A percentile compares a stretch with the other conserved stretches of the same genome.
Evolutionary conservation across 768 basidiomycete species (phyloP).

Genomic region (Polyporus arcularius): DNA sequence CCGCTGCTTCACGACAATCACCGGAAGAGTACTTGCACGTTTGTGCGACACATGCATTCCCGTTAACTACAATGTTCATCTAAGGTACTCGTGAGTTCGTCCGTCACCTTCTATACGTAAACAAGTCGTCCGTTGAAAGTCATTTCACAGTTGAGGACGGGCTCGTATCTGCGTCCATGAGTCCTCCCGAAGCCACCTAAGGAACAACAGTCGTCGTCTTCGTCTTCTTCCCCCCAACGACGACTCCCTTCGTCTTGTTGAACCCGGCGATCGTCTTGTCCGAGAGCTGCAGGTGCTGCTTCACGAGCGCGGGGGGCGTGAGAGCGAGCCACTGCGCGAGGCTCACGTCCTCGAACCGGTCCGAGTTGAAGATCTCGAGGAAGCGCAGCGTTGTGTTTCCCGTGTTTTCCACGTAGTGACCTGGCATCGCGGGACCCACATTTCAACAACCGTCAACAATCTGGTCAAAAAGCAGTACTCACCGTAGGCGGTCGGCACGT

Average conservation of each 20-base stretch:
- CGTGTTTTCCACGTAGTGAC: constrained; percentile 42
- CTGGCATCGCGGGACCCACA: constrained; percentile 9
- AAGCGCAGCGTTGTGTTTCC: constrained; percentile 38
- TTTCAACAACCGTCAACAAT: too few species aligned
- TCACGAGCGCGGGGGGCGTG: constrained; percentile 47
- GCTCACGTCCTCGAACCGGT: constrained; percentile 34
- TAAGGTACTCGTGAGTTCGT: too few species aligned
- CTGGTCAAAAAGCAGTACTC: constrained; percentile 2
- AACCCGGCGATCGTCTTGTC: constrained; percentile 38
- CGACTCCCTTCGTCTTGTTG: constrained; percentile 40
- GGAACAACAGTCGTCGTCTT: neutral
- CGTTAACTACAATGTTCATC: too few species aligned
- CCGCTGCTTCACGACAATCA: too few species aligned
- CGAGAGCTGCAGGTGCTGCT: constrained; percentile 44
- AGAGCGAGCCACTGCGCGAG: constrained; percentile 52
- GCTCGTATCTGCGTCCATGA: neutral
- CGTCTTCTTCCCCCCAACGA: constrained; percentile 31
- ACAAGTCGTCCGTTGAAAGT: too few species aligned
- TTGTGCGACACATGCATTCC: too few species aligned
- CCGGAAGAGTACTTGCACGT: too few species aligned
- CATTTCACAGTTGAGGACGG: too few species aligned
- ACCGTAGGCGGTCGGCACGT: constrained; percentile 57
- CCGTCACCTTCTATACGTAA: too few species aligned
- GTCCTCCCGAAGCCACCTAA: neutral
- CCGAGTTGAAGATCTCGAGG: constrained; percentile 40